Evolutionary conservation across 177 flowering plant species (phyloP), one percentile per base, ranked within the genome.

Genomic region (Telopea speciosissima): DNA sequence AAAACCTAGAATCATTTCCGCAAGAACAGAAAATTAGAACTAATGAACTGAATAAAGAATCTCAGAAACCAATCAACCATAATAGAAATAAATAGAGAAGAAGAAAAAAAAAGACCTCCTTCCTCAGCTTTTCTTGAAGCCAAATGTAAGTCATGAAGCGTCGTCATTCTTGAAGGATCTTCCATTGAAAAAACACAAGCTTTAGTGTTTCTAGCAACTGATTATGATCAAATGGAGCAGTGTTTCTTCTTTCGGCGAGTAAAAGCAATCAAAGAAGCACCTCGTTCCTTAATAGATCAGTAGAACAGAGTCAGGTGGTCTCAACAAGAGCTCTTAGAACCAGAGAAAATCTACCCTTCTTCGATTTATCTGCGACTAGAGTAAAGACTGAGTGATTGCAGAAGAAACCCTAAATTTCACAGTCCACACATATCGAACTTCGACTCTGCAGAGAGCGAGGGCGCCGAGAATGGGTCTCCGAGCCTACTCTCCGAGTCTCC

Each of bases 61-160:
- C 54, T 19, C 54, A 49, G 54, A 49, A 16, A 49, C 54, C 54
- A 49, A 12, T 36, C 40, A 36, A 36, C 40, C 40, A 36, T 36
- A 3, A 36, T 8, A 36, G 3, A 49, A 8, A 49, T 12, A 49
- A 16, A 49, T 12, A 12, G 44, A 70, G 62, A 59, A 56, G 54
- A 8, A 13, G 66, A 21, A 45, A 33, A 21, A 68, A 13, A 21
- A 6, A 28, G 21, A 89, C 98, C 92, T 73, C 94, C 87, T 85
- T 90, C 93, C 81, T 93, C 93, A 9, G 96, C 96, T 78, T 86
- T 93, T 85, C 97, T 90, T 81, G 92, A 89, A 77, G 93, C 93
- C 77, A 86, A 68, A 75, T 84, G 81, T 44, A 87, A 61, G 24
- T 87, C 94, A 68, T 88, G 84, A 5, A 73, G 36, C 54, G 76